A percentile compares a stretch with the other conserved stretches of the same genome.
phyloP scores from a whole-genome alignment of 345 rosid species.

The Excoecaria agallocha region DNA sequence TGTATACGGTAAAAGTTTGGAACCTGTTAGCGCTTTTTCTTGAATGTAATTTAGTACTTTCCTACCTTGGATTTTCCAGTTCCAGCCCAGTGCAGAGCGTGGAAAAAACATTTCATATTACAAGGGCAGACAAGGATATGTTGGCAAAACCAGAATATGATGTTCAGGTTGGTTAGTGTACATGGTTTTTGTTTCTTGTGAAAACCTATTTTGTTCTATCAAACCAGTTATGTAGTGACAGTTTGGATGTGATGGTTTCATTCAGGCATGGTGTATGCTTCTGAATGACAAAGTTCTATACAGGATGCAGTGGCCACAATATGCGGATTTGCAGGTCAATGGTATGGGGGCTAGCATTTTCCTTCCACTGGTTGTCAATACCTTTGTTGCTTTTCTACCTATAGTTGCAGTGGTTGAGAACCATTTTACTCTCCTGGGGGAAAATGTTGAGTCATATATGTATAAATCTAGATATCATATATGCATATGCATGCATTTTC shows the following conservation, averaged over 20 bases:
- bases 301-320: constrained; percentile 99
- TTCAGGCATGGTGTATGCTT: constrained; percentile 98
- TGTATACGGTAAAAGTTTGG: background rate
- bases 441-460: too few species aligned
- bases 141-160: constrained; percentile 65
- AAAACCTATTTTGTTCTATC: background rate
- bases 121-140: constrained; percentile 69
- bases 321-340: constrained; percentile 86
- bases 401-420: background rate
- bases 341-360: constrained; percentile 46
- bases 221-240: constrained; percentile 11
- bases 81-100: constrained; percentile 62
- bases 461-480: too few species aligned
- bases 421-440: background rate
- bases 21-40: background rate
- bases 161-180: constrained; percentile 60
- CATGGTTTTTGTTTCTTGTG: constrained; percentile 2
- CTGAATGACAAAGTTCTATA: constrained; percentile 89
- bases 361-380: constrained; percentile 3
- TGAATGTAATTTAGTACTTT: constrained; percentile 25
- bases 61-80: constrained; percentile 42
- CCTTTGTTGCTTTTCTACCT: constrained; percentile 11
- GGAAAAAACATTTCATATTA: constrained; percentile 68
- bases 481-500: too few species aligned
- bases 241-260: constrained; percentile 10